Conservation (phyloP, 129 eudicot genomes). For the Saussurea involucrata region DNA sequence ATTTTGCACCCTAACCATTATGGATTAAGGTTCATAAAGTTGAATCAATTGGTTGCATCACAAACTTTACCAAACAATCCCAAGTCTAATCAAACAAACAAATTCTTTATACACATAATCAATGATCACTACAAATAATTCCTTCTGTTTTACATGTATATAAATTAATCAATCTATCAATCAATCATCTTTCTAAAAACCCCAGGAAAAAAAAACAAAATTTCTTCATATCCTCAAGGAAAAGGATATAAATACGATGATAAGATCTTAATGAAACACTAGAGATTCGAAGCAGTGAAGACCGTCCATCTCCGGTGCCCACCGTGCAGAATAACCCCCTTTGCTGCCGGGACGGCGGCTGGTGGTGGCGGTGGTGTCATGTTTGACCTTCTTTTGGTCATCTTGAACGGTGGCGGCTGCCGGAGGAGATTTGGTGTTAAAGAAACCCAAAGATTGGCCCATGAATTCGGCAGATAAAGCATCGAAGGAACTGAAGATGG, state of each 20-base stretch:
- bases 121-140: neutral
- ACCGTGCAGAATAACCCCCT: conserved; percentile 9
- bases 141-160: neutral
- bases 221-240: conserved; percentile 7
- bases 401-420: conserved; percentile 6
- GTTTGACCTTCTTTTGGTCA: conserved; percentile 3
- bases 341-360: neutral
- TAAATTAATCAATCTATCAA: neutral
- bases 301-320: conserved; percentile 53
- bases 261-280: conserved; percentile 16
- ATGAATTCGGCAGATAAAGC: conserved; percentile 36
- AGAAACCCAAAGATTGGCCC: conserved; percentile 15
- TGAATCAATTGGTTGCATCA: too few relatives aligned
- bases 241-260: neutral
- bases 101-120: neutral
- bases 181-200: conserved; percentile 2
- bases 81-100: neutral
- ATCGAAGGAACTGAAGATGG: conserved; percentile 52
- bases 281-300: conserved; percentile 51
- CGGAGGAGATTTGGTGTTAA: conserved; percentile 3
- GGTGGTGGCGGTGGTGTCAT: neutral
- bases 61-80: neutral
- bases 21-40: neutral
- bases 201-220: conserved; percentile 17
- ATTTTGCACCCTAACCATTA: neutral